Base-by-base conservation (phyloP, 768 basidiomycete genomes). In the Gymnopilus dilepis region DNA sequence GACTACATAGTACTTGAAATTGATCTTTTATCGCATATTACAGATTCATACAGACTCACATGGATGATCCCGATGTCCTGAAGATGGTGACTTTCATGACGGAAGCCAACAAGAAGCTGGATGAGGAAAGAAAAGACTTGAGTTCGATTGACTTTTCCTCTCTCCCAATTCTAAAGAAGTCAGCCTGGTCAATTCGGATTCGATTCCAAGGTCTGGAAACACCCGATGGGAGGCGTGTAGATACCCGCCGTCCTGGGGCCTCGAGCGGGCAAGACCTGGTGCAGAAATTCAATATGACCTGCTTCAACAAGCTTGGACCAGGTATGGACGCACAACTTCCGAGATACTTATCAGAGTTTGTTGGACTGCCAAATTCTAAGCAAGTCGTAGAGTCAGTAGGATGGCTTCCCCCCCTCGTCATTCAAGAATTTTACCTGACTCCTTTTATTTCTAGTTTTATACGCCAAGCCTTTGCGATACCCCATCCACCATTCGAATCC, bases 401-500 rank as follows among this genome's bases (percentile, higher is more conserved):
- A 15, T 37, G 3, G n/a, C 34, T 37, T 37, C 34, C 15, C 15
- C 15, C 11, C 15, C 34, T 11, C 34, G 15, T 37, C 34, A 37
- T 15, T 11, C 34, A 37, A 15, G 34, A 37, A 11, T 15, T 15
- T 15, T 37, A 21, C 7, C 26, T 19, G 22, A 24, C 19, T 15
- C 11, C 21, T 2, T 9, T 48, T 24, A 51, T 13, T 40, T 21
- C 22, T n/a, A 37, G 34, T 24, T 34, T 26, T 24, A 30, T 41
- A 9, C n/a, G 15, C 11, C 50, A 24, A 37, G 9, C 34, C 34
- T 21, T 42, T 21, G 26, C 19, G 17, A 21, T 37, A 21, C 45
- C 11, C 31, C 45, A 22, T 12, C 26, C 30, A 37, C 65, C 64
- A 22, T 67, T 67, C 22, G 55, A 56, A 43, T 56, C 68, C n/a